phyloP scores from a whole-genome alignment of 2,329 filamentous ascomycete genomes.

The Fusarium hainanense region DNA sequence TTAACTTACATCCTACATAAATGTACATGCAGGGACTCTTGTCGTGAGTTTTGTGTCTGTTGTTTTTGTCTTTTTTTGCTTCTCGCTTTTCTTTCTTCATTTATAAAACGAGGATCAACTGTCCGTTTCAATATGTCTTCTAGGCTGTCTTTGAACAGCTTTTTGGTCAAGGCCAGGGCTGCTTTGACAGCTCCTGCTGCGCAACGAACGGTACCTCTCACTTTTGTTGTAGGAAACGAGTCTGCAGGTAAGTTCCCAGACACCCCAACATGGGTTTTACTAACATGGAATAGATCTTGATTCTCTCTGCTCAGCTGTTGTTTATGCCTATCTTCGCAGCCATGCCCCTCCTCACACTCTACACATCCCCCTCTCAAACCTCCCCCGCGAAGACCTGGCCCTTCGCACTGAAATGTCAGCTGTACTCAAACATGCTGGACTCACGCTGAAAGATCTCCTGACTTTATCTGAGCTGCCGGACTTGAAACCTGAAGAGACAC shows the following conservation, averaged over 20 bases:
- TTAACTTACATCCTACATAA: slow-evolving; percentile 36
- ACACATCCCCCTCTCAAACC: slow-evolving; percentile 79
- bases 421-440: slow-evolving; percentile 69
- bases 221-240: slow-evolving; percentile 75
- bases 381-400: slow-evolving; percentile 73
- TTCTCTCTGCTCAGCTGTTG: slow-evolving; percentile 78
- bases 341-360: slow-evolving; percentile 64
- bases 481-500: slow-evolving; percentile 66
- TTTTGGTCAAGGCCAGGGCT: slow-evolving; percentile 62
- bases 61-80: neutral
- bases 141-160: slow-evolving; percentile 58
- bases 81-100: neutral
- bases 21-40: slow-evolving; percentile 13
- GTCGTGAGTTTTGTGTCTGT: slow-evolving; percentile 4
- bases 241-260: slow-evolving; percentile 65
- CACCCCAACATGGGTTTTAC: neutral
- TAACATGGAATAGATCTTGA: slow-evolving; percentile 71
- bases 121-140: slow-evolving; percentile 43
- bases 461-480: slow-evolving; percentile 65
- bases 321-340: slow-evolving; percentile 79
- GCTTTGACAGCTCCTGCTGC: slow-evolving; percentile 58
- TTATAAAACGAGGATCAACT: neutral
- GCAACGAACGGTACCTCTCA: slow-evolving; percentile 61
- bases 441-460: slow-evolving; percentile 71
- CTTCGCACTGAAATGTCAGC: slow-evolving; percentile 79